Evolutionary conservation across 129 eudicot genomes (phyloP), one percentile per base, ranked within the genome.

Genomic region (Sambucus nigra): DNA sequence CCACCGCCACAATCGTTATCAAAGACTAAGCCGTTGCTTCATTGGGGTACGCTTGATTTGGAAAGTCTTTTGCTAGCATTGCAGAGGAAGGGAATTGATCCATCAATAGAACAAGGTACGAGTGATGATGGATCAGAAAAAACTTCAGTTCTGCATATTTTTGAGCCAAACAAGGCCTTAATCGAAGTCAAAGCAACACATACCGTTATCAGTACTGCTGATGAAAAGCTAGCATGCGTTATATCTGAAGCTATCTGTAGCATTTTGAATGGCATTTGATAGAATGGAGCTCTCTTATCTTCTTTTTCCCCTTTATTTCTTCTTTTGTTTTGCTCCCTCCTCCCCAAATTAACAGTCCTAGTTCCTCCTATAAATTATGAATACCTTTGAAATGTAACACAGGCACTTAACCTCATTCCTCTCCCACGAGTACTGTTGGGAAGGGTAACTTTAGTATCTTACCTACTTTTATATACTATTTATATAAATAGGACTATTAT

Each of bases 31-130:
- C 56, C 72, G 20, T 32, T 68, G 68, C 55, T 79, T 64, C 63
- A 48, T 42, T 80, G 76, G 76, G 96, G 94, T 14, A 70, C 63
- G 49, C 57, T 79, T 35, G 69, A 89, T 21, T 32, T 48, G 50
- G 63, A 69, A 31, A 58, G 19, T 18, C 55, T 89, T 27, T 23
- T 58, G 42, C 22, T n/a, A 9, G 75, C 54, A 47, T 71, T 85
- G 25, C 66, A 67, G 67, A 71, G 66, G 64, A 63, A 50, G 73
- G 94, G 94, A 38, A 76, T 81, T 26, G 56, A 59, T 12, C 62
- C 65, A 59, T 61, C 69, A 6, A 53, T 69, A 7, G 86, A 78
- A 41, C 67, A 72, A 54, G 71, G 52, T 29, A 60, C 5, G 4
- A 23, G 23, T 44, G 70, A 54, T 21, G 72, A 39, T 66, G 79